Evolutionary conservation across 2,329 filamentous ascomycete species (phyloP), one percentile per base, ranked within the genome.

Genomic region (Cercospora sp.): DNA sequence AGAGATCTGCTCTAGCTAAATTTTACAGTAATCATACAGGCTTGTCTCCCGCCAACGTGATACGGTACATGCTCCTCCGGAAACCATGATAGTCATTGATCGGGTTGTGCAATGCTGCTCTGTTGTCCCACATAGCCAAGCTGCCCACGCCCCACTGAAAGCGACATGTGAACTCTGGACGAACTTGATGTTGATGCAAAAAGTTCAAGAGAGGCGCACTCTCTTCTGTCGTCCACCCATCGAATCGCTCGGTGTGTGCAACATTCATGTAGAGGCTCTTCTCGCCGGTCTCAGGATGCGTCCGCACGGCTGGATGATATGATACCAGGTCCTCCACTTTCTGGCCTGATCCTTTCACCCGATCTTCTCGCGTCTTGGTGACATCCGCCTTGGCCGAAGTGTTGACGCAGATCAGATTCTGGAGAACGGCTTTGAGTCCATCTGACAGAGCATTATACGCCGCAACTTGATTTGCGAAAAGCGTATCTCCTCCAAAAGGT

Each of bases 201-300:
- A 92, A 92, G 75, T 91, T 90, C 68, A 93, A 83, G 7, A 93
- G 81, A 51, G 84, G 84, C 70, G 94, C 91, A 1, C 90, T 93
- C 77, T 96, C 93, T 75, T 95, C 92, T 75, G 91, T 91, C 80
- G 95, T 95, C 75, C 90, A 87, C 8, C 92, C 92, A 1, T 94
- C 86, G 64, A 96, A 94, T 36, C 89, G 85, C 64, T 91, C 89
- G 3, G 91, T 94, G 80, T 94, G 95, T 76, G 94, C 91, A 2
- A 89, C 89, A 77, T 95, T 96, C 31, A 96, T 86, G 72, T 87
- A 96, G 12, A 96, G 81, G 0, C 90, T 89, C 81, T 95, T 95
- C 77, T 94, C 90, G 9, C 91, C 91, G 0, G 92, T 95, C 10
- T 77, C 80, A 0, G 92, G 92, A 77, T 96, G 92, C 0, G 91